Evolutionary conservation across 2,329 filamentous ascomycete species (phyloP).

Genomic region (Shiraia bambusicola): DNA sequence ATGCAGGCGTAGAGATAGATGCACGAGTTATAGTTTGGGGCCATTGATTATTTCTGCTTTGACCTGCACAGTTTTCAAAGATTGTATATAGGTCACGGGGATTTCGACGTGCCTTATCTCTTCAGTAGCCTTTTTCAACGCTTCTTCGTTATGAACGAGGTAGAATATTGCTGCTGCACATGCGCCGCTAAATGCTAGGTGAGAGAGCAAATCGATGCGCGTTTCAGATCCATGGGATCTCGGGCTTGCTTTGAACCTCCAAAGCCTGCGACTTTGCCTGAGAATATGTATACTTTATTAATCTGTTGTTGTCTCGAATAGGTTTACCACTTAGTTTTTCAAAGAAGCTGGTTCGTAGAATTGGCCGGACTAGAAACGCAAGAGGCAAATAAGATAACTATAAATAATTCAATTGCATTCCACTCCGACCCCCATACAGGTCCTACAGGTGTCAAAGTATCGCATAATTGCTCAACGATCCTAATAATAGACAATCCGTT

Average conservation of each 20-base stretch:
- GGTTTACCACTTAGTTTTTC: slow-evolving; percentile 23
- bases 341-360: slow-evolving; percentile 21
- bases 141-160: slow-evolving; percentile 37
- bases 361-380: slow-evolving; percentile 18
- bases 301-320: slow-evolving; percentile 24
- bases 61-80: slow-evolving; percentile 1
- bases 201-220: slow-evolving; percentile 45
- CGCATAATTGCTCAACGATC: slow-evolving; percentile 40
- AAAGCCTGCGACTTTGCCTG: slow-evolving; percentile 11
- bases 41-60: slow-evolving; percentile 25
- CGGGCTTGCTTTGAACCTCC: slow-evolving; percentile 8
- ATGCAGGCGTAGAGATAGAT: slow-evolving; percentile 35
- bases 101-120: slow-evolving; percentile 25
- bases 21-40: slow-evolving; percentile 20
- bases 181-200: slow-evolving; percentile 41
- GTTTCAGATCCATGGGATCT: slow-evolving; percentile 6
- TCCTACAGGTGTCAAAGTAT: slow-evolving; percentile 13
- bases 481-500: slow-evolving; percentile 45
- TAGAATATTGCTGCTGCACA: slow-evolving; percentile 42
- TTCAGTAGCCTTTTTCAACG: slow-evolving; percentile 19
- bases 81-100: neutral
- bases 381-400: slow-evolving; percentile 22
- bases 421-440: slow-evolving; percentile 41
- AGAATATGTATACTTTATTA: slow-evolving; percentile 21
- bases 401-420: slow-evolving; percentile 44